Evolutionary conservation across 257 asterid genomes (phyloP).

Genomic region (Scutellaria minor): DNA sequence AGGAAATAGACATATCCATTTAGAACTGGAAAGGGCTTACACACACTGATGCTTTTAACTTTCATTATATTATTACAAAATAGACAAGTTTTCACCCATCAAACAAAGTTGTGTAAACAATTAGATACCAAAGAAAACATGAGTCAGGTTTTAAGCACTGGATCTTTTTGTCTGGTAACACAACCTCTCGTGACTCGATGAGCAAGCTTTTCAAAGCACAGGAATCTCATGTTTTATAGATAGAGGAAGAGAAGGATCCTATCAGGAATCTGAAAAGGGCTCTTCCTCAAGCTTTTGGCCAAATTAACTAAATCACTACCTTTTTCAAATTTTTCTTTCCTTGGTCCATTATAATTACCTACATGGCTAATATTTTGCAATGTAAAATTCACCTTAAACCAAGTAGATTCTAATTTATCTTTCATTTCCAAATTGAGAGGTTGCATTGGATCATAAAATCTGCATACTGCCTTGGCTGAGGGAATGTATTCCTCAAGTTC

Average conservation of each 20-base stretch:
- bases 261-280: background rate
- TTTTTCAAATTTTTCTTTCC: constrained; percentile 4
- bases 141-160: background rate
- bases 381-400: constrained; percentile 59
- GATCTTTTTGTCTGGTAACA: background rate
- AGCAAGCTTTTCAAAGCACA: background rate
- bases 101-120: background rate
- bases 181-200: too few relatives aligned
- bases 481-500: constrained; percentile 51
- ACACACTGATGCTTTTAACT: constrained; percentile 2
- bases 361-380: background rate
- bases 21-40: background rate
- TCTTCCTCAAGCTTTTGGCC: background rate
- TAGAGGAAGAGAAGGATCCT: too few relatives aligned
- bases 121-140: background rate
- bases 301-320: background rate
- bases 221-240: background rate
- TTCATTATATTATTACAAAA: too few relatives aligned
- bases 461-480: constrained; percentile 49
- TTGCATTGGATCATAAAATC: constrained; percentile 57
- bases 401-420: constrained; percentile 50
- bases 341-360: constrained; percentile 4
- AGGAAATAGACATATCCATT: constrained; percentile 12
- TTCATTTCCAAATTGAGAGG: constrained; percentile 51
- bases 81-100: too few relatives aligned